Evolutionary conservation across 805 yeast species (phyloP).

Genomic region (Zygosaccharomyces lentus): DNA sequence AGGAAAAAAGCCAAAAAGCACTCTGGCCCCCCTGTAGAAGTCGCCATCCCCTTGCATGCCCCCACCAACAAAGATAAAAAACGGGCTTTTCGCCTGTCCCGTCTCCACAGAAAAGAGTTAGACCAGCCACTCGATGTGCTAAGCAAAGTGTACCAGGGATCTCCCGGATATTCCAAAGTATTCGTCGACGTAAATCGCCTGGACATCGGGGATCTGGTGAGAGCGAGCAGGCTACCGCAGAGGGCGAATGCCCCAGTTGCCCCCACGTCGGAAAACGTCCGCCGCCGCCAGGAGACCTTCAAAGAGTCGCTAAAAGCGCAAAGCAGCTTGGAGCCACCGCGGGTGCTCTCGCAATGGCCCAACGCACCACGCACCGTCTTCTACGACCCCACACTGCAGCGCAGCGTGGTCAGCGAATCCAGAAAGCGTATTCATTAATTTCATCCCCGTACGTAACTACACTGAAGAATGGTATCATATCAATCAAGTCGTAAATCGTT

Average conservation of each 20-base stretch:
- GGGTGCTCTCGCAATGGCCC: slow-evolving; percentile 17
- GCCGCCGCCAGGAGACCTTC: slow-evolving; percentile 12
- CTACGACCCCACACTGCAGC: slow-evolving; percentile 11
- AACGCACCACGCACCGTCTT: slow-evolving; percentile 14
- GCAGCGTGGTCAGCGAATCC: slow-evolving; percentile 10
- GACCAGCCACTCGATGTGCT: slow-evolving; percentile 2
- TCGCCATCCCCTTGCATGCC: slow-evolving; percentile 7
- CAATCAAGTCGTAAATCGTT: neutral
- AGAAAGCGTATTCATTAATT: slow-evolving; percentile 5
- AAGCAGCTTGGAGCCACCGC: slow-evolving; percentile 17
- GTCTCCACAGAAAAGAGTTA: slow-evolving; percentile 20
- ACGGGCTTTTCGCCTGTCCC: neutral
- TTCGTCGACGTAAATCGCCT: slow-evolving; percentile 25
- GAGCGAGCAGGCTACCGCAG: slow-evolving; percentile 25
- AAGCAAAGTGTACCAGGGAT: slow-evolving; percentile 24
- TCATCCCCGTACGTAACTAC: neutral
- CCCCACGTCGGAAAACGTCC: slow-evolving; percentile 1
- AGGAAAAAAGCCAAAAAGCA: neutral
- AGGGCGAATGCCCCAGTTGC: slow-evolving; percentile 15
- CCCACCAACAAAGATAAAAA: slow-evolving; percentile 11
- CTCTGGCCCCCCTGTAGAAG: slow-evolving; percentile 18
- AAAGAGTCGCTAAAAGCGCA: neutral
- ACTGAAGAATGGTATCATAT: neutral
- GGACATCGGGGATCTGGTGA: slow-evolving; percentile 29
- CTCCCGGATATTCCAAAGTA: slow-evolving; percentile 32